Evolutionary conservation across 2,329 filamentous ascomycete species (phyloP).

Genomic region (Venturia carpophila): DNA sequence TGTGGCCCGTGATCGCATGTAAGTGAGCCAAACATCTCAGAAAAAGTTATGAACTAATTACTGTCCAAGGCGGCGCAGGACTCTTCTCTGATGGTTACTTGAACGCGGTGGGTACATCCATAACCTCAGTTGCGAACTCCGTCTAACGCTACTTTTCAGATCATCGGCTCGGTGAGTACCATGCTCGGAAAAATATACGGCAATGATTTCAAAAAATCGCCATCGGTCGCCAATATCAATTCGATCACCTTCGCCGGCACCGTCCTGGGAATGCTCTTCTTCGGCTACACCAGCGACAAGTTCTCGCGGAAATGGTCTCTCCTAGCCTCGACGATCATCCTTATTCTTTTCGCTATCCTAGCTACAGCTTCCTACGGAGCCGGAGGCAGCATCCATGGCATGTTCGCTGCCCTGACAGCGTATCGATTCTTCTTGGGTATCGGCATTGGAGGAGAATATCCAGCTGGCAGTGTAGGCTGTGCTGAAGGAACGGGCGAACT

Average conservation of each 20-base stretch:
- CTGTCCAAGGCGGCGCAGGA: slow-evolving; percentile 54
- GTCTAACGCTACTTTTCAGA: slow-evolving; percentile 38
- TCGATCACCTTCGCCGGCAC: slow-evolving; percentile 83
- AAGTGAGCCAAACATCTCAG: not conserved
- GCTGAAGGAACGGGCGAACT: slow-evolving; percentile 80
- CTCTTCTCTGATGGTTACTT: slow-evolving; percentile 89
- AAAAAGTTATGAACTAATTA: not conserved
- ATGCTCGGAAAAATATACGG: slow-evolving; percentile 63
- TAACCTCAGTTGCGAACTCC: not conserved
- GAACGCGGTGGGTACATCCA: slow-evolving; percentile 52
- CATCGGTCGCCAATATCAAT: slow-evolving; percentile 64
- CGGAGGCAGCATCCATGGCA: slow-evolving; percentile 57
- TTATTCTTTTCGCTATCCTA: slow-evolving; percentile 78
- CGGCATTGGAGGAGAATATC: slow-evolving; percentile 75
- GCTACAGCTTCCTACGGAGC: slow-evolving; percentile 69
- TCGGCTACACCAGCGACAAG: slow-evolving; percentile 74
- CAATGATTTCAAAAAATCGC: slow-evolving; percentile 57
- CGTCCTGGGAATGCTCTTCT: slow-evolving; percentile 71
- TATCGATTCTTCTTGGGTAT: slow-evolving; percentile 72
- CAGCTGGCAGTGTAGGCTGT: slow-evolving; percentile 73
- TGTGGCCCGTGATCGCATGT: slow-evolving; percentile 19
- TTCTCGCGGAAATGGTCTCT: slow-evolving; percentile 80
- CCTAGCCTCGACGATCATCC: slow-evolving; percentile 70
- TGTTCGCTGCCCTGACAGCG: slow-evolving; percentile 71
- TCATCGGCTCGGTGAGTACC: slow-evolving; percentile 82